These are phyloP conservation scores for Sarcodon sp. DNA, from an alignment of 768 basidiomycete species.

Conservation along the genomic window DNA sequence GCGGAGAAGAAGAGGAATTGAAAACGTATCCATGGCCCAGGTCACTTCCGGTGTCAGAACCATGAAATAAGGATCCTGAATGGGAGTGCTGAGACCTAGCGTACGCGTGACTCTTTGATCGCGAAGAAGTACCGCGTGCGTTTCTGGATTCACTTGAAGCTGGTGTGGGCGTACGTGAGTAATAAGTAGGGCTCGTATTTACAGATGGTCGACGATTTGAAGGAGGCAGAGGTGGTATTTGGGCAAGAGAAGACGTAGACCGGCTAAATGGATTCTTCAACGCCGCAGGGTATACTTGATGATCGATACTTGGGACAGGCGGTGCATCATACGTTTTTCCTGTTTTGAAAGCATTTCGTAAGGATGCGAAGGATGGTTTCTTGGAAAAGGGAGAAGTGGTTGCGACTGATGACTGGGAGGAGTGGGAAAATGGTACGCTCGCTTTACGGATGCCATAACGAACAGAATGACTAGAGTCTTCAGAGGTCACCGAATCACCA, in stretches of 20 bases:
- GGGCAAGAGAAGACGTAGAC: conserved; percentile 61
- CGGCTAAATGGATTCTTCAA: conserved; percentile 77
- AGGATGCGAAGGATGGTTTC: conserved; percentile 77
- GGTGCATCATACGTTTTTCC: conserved; percentile 40
- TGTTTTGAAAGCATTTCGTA: conserved; percentile 78
- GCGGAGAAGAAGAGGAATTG: conserved; percentile 41
- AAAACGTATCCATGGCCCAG: conserved; percentile 28
- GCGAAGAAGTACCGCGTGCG: conserved; percentile 23
- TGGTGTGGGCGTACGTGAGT: conserved; percentile 45
- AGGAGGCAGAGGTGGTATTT: conserved; percentile 22
- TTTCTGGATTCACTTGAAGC: conserved; percentile 31
- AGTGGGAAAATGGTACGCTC: conserved; percentile 51
- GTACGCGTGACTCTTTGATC: conserved; percentile 42
- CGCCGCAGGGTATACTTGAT: conserved; percentile 46
- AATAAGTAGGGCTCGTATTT: conserved; percentile 36
- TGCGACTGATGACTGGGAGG: conserved; percentile 59
- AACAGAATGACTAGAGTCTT: conserved; percentile 58
- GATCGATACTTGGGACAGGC: conserved; percentile 61
- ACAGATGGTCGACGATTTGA: conserved; percentile 23
- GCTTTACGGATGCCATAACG: conserved; percentile 22
- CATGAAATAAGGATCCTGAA: conserved; percentile 60
- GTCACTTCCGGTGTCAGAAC: conserved; percentile 64
- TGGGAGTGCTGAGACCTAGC: conserved; percentile 72
- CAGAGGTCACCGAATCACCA: conserved; percentile 68
- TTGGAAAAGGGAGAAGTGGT: conserved; percentile 51